Base-by-base conservation (phyloP, 306 rosid species). In the Vicia faba region DNA sequence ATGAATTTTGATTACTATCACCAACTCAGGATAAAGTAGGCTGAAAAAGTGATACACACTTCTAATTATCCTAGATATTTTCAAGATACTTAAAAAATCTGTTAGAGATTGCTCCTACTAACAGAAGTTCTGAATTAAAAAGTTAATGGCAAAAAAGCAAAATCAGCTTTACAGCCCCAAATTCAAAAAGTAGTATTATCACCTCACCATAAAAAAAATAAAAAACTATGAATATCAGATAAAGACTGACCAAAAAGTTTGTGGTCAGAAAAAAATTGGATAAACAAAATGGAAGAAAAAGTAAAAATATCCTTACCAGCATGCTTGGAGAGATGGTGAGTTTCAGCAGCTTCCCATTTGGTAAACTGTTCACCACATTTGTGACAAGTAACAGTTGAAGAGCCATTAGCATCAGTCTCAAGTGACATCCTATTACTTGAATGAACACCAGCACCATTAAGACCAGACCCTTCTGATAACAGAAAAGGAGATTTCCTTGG, bases 291-390 rank as follows among this genome's bases (percentile, higher is more conserved):
- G 35, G 15, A 51, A 56, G 35, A 23, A 35, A 25, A 14, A 70
- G 20, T 33, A 35, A 33, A 14, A 0, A 63, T 26, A 0, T 6
- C 7, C 40, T 66, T 74, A 89, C 97, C 97, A 36, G 97, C 97
- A 85, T 92, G 97, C 74, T 87, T 89, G 73, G 97, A 85, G 41
- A 87, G 88, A 80, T 92, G 97, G 58, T 92, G 97, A 36, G 87
- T 70, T 76, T 89, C 97, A 71, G 96, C 97, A 81, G 89, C 95
- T 61, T 92, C 97, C 95, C 91, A 89, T 76, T 87, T 89, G 81
- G 35, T 71, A 18, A 92, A 87, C 44, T 89, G 88, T 72, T 89
- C 97, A 31, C 97, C 96, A 74, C 97, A 91, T 81, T 91, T 91
- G 81, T 87, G 91, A 57, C 97, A 91, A 73, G 85, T 85, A 48